These are phyloP conservation scores for Verticillium tricorpus DNA, from an alignment of 2,329 filamentous ascomycete species.

Conservation along the genomic window DNA sequence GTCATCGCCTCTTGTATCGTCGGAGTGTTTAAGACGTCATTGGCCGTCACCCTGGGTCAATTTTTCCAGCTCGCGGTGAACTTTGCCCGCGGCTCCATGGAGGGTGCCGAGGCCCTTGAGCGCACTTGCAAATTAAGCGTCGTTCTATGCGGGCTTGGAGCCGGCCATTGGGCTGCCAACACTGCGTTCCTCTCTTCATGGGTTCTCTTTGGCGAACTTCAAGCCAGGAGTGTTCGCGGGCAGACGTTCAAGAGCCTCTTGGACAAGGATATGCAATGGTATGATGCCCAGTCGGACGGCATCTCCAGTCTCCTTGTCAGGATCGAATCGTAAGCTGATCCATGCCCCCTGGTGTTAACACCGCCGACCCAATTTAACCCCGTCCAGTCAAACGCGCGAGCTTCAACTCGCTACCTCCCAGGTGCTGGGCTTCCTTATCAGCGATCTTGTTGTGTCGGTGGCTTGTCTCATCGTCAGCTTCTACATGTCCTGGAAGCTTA, in stretches of 20 bases:
- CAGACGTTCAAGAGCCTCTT: slow-evolving; percentile 65
- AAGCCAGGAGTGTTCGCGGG: slow-evolving; percentile 62
- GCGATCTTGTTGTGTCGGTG: slow-evolving; percentile 59
- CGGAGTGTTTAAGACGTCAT: slow-evolving; percentile 58
- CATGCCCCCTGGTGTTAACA: too few relatives aligned
- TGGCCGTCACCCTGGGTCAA: slow-evolving; percentile 68
- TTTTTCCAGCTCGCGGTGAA: slow-evolving; percentile 68
- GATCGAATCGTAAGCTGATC: slow-evolving; percentile 62
- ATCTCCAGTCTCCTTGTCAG: slow-evolving; percentile 66
- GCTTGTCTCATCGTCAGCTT: slow-evolving; percentile 69
- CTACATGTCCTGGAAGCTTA: slow-evolving; percentile 78
- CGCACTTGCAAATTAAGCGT: slow-evolving; percentile 57
- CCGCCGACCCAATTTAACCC: slow-evolving; percentile 5
- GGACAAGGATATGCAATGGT: slow-evolving; percentile 76
- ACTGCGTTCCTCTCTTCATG: slow-evolving; percentile 65
- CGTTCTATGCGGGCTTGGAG: slow-evolving; percentile 59
- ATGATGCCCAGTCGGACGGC: slow-evolving; percentile 68
- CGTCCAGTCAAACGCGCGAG: slow-evolving; percentile 71
- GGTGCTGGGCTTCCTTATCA: slow-evolving; percentile 66
- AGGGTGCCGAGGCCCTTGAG: slow-evolving; percentile 44
- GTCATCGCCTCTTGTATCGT: slow-evolving; percentile 51
- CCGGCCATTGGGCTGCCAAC: slow-evolving; percentile 62
- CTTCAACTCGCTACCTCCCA: slow-evolving; percentile 77
- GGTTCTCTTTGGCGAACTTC: slow-evolving; percentile 75
- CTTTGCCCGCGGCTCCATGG: slow-evolving; percentile 54